Base-by-base conservation (phyloP, 2,329 filamentous ascomycete species). In the Eurotiales sp. region DNA sequence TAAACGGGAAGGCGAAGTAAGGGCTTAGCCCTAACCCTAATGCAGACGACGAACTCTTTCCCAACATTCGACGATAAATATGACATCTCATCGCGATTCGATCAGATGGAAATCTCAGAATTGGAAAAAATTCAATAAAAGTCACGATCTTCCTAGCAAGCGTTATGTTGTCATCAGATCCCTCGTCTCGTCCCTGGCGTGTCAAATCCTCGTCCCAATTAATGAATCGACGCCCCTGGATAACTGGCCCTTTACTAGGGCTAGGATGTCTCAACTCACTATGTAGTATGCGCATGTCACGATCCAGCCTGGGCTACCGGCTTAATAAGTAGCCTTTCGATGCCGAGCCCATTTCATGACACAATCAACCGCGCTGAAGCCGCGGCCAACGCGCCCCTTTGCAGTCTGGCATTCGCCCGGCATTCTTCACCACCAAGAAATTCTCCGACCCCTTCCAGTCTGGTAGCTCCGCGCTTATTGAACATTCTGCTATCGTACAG, bases 361-460 rank as follows among this genome's bases (percentile, higher is more conserved):
- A 27, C 19, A 15, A 14, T 11, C 8, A 4, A 27, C 30, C 44
- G 44, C 50, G 50, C 29, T 29, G n/a, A 46, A 19, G 19, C 10
- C 14, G 11, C 25, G 25, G 5, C 25, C 5, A 23, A 37, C 30
- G 29, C 32, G 32, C 44, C 44, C 46, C 32, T 40, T 51, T 8
- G 1, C 21, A 46, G 30, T 48, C 25, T 21, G 46, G 46, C 40
- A 48, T 48, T 41, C 46, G 14, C 36, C 42, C 40, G 37, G 25
- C 43, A 52, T 52, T 52, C 44, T 37, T 52, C 50, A 48, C 50
- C 40, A 45, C 45, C n/a, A 37, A n/a, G 36, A 51, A 39, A 39
- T 30, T n/a, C n/a, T 21, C 42, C 49, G 42, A 32, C 32, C 43
- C 49, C 41, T 44, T 32, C 34, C 30, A 25, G 23, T 19, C 17